Base-by-base conservation (phyloP, 108 stramenopile species). In the Cyclostephanos invisitatus region DNA sequence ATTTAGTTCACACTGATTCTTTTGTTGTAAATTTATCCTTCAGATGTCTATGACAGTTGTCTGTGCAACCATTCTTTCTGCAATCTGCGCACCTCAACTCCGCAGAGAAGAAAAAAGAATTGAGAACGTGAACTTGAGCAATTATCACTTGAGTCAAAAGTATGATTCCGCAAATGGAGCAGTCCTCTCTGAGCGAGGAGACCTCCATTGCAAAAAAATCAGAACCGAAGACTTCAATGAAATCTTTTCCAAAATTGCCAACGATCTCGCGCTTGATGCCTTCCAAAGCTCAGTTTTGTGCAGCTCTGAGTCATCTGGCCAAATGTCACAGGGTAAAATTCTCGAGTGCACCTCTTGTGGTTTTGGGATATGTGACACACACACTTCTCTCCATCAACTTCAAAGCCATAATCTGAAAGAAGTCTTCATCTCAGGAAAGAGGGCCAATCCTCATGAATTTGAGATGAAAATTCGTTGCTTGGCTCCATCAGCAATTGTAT, bases 11-110 rank as follows among this genome's bases (percentile, higher is more conserved):
- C 29, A 59, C 29, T 32, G 8, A 59, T 59, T 59, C 28, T 57
- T 6, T 59, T 59, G 32, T n/a, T 42, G 55, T n/a, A 42, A 61
- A 42, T 61, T 61, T n/a, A 37, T 61, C 38, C 37, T 36, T n/a
- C 11, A 64, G 64, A 69, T 69, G 68, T 69, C 68, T 0, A 55
- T 87, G 24, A 64, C 90, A 18, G 90, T 91, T 15, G 78, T 91
- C 18, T 84, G 74, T 53, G 90, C 90, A 10, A 78, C 84, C 9
- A 77, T 91, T 73, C 74, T 91, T 6, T 80, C 84, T 21, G 86
- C 85, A 28, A 63, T 88, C 11, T 76, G 78, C 32, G 70, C 74
- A 38, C 64, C 60, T 25, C 87, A 91, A 65, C 70, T 88, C 14
- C 81, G 86, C 27, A 40, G 48, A 42, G 84, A 85, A 64, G 56